Percentiles rank a stretch among this genome's conserved stretches.
These are phyloP conservation scores for Suillus ampliporus DNA, from an alignment of 768 basidiomycete species.

Conservation along the genomic window DNA sequence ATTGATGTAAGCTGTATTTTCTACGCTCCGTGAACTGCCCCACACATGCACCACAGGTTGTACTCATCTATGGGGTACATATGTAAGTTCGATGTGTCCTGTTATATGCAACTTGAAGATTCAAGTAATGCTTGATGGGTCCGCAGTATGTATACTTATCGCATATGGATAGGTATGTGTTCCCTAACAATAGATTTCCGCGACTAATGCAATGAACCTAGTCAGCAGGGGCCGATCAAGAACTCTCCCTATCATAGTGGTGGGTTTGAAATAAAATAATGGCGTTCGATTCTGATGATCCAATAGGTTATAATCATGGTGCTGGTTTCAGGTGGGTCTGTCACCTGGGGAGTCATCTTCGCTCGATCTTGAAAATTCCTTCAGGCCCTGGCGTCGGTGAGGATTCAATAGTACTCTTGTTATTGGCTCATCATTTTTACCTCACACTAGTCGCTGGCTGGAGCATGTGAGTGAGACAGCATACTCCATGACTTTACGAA, in stretches of 20 bases:
- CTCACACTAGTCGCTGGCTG: background rate
- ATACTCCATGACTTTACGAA: background rate
- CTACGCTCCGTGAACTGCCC: no score
- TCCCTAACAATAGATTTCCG: background rate
- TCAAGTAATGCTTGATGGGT: no score
- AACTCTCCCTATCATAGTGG: background rate
- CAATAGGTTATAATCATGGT: background rate
- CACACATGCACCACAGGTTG: background rate
- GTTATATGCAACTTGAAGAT: background rate
- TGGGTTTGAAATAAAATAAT: background rate
- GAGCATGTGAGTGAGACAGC: slow-evolving; percentile 1
- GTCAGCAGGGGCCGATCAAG: slow-evolving; percentile 3
- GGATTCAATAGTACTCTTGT: background rate
- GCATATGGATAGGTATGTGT: slow-evolving; percentile 13
- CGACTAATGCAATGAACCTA: background rate
- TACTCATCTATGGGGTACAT: background rate
- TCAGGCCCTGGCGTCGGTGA: slow-evolving; percentile 7
- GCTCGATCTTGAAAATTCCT: background rate
- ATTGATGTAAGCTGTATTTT: background rate
- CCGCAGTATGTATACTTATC: slow-evolving; percentile 4
- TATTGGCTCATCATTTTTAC: background rate
- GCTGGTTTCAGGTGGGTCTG: slow-evolving; percentile 1
- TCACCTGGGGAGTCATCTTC: background rate
- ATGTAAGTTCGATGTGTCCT: background rate
- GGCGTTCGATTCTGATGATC: background rate